Conservation (phyloP, 768 basidiomycete genomes). For the Tephrocybe rancida region DNA sequence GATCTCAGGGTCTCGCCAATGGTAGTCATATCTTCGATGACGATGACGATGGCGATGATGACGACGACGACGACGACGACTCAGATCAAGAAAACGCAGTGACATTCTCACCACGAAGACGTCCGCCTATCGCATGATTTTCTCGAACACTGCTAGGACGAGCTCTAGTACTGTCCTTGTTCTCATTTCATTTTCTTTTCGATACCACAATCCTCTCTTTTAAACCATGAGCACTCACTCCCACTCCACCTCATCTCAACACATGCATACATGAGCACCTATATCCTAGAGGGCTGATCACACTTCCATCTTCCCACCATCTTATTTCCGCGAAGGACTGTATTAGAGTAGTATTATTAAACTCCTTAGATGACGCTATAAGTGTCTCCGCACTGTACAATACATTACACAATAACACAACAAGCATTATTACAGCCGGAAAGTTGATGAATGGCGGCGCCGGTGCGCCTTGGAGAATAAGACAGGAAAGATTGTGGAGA, state of each 20-base stretch:
- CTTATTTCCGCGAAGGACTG: slow-evolving; percentile 10
- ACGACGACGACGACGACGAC: slow-evolving; percentile 26
- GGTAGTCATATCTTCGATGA: slow-evolving; percentile 8
- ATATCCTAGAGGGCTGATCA: neutral
- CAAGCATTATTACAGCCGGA: slow-evolving; percentile 12
- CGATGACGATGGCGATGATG: slow-evolving; percentile 18
- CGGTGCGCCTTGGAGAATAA: slow-evolving; percentile 4
- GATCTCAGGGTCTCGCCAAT: slow-evolving; percentile 2
- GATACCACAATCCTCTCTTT: neutral
- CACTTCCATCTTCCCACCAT: neutral
- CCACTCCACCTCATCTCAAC: neutral
- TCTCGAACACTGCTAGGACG: too few relatives aligned
- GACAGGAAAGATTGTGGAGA: neutral
- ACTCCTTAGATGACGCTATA: slow-evolving; percentile 22
- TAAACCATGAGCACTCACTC: neutral
- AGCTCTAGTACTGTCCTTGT: too few relatives aligned
- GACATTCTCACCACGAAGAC: slow-evolving; percentile 32
- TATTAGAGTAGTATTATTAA: slow-evolving; percentile 25
- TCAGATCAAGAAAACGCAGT: slow-evolving; percentile 25
- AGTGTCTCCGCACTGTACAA: slow-evolving; percentile 30
- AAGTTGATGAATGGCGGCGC: slow-evolving; percentile 12
- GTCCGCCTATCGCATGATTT: neutral
- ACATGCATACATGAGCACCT: neutral
- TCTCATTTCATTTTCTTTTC: neutral
- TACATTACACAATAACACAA: slow-evolving; percentile 32